Conservation (phyloP, 768 basidiomycete species). For the Boletus subparvulus region DNA sequence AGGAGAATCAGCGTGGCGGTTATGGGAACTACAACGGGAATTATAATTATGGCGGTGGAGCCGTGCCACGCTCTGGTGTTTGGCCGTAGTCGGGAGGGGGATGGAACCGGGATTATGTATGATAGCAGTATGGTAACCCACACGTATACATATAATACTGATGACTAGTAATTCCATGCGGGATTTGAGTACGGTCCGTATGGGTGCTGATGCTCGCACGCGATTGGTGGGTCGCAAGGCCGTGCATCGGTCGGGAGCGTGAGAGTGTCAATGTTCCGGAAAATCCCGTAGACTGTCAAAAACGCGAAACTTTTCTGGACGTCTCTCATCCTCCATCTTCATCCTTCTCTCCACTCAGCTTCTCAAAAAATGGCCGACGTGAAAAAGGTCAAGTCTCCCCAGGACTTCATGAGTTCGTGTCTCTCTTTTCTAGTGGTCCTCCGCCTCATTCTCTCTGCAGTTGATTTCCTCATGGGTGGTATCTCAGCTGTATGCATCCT, state of each 20-base stretch:
- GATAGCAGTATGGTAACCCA: conserved; percentile 15
- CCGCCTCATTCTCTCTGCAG: conserved; percentile 39
- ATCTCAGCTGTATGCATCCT: conserved; percentile 72
- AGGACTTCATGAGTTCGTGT: conserved; percentile 78
- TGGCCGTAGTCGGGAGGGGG: conserved; percentile 28
- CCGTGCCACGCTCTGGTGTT: conserved; percentile 22
- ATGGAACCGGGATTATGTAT: conserved; percentile 12
- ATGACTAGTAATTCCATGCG: conserved; percentile 6
- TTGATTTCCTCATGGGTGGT: conserved; percentile 96
- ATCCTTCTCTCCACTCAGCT: conserved; percentile 52
- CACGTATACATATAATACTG: conserved; percentile 17
- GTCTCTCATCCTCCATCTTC: conserved; percentile 44
- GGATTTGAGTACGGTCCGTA: too few relatives aligned
- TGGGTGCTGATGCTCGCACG: not conserved
- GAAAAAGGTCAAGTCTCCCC: conserved; percentile 84
- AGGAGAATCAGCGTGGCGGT: conserved; percentile 21
- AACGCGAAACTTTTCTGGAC: conserved; percentile 49
- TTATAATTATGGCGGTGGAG: conserved; percentile 25
- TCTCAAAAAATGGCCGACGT: conserved; percentile 70
- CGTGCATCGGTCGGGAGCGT: conserved; percentile 28
- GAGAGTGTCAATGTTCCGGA: conserved; percentile 30
- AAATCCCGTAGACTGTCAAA: conserved; percentile 35
- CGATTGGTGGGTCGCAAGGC: conserved; percentile 9
- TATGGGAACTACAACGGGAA: conserved; percentile 28
- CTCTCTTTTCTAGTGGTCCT: not conserved